A percentile compares a stretch with the other conserved stretches of the same genome.
These are phyloP conservation scores for Barnettozyma populi DNA, from an alignment of 805 yeast genomes.

Conservation along the genomic window DNA sequence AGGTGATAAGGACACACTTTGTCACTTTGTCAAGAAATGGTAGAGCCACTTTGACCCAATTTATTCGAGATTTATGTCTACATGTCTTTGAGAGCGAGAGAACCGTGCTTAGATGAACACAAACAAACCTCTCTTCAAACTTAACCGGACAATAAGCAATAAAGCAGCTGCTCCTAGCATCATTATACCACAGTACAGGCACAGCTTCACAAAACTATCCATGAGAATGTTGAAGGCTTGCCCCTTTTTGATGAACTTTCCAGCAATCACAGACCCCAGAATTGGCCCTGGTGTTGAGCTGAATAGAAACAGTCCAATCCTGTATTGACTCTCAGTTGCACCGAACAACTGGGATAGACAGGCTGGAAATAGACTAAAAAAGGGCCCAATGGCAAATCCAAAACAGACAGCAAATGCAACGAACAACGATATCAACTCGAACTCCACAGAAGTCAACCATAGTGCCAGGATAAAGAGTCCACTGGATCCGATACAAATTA, in stretches of 20 bases:
- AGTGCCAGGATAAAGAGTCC: constrained; percentile 12
- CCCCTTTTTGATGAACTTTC: constrained; percentile 17
- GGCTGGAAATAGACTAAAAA: constrained; percentile 21
- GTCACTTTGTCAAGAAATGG: too few relatives aligned
- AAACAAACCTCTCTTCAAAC: constrained; percentile 10
- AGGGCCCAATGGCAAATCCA: constrained; percentile 20
- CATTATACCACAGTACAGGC: constrained; percentile 18
- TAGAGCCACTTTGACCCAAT: background rate
- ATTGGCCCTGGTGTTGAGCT: constrained; percentile 21
- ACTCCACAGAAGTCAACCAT: constrained; percentile 18
- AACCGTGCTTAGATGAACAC: constrained; percentile 12
- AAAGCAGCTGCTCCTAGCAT: constrained; percentile 8
- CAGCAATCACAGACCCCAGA: constrained; percentile 21
- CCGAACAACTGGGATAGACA: constrained; percentile 22
- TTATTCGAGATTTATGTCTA: too few relatives aligned
- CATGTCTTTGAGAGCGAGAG: too few relatives aligned
- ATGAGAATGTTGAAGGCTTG: constrained; percentile 6
- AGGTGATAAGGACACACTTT: too few relatives aligned
- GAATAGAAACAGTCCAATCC: constrained; percentile 16
- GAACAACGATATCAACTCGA: constrained; percentile 9
- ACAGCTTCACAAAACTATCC: constrained; percentile 14
- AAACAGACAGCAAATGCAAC: constrained; percentile 16
- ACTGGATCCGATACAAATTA: constrained; percentile 8
- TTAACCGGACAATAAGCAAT: constrained; percentile 12
- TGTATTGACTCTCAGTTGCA: constrained; percentile 14